Conservation (phyloP, 2,329 filamentous ascomycete species). For the Cordyceps farinosa region DNA sequence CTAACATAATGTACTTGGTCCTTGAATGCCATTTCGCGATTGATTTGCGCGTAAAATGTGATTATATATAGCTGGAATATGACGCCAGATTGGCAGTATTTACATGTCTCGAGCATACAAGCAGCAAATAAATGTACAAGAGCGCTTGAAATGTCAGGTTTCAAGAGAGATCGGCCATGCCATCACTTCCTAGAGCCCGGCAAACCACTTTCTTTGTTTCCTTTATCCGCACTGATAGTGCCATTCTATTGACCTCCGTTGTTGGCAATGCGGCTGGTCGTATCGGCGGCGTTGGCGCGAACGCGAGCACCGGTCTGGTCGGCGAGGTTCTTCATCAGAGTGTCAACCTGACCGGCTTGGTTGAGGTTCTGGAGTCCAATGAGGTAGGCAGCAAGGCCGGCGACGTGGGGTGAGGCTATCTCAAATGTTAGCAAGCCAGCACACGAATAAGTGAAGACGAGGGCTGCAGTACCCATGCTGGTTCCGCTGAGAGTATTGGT, state of each 20-base stretch:
- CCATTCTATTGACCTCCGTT: conserved; percentile 41
- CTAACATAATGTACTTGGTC: too few species aligned
- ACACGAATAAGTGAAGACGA: background rate
- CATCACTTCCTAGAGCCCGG: background rate
- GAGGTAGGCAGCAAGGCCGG: conserved; percentile 65
- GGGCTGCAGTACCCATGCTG: conserved; percentile 46
- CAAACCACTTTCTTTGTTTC: background rate
- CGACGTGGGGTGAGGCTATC: conserved; percentile 60
- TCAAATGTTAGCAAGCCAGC: conserved; percentile 20
- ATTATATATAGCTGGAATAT: background rate
- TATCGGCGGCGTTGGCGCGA: conserved; percentile 38
- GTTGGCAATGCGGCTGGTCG: conserved; percentile 54
- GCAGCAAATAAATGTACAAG: background rate
- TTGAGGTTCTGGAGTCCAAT: conserved; percentile 53
- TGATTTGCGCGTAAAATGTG: background rate
- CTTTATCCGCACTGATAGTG: background rate
- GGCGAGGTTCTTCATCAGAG: conserved; percentile 53
- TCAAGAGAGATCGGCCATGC: background rate
- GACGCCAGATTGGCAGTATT: background rate
- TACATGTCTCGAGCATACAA: background rate
- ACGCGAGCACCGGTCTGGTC: conserved; percentile 43
- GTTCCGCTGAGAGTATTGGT: conserved; percentile 49
- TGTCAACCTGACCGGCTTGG: conserved; percentile 34
- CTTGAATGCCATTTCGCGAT: background rate
- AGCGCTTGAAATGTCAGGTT: background rate